Conservation (phyloP, 805 yeast genomes). For the Vanderwaltozyma verrucispora region DNA sequence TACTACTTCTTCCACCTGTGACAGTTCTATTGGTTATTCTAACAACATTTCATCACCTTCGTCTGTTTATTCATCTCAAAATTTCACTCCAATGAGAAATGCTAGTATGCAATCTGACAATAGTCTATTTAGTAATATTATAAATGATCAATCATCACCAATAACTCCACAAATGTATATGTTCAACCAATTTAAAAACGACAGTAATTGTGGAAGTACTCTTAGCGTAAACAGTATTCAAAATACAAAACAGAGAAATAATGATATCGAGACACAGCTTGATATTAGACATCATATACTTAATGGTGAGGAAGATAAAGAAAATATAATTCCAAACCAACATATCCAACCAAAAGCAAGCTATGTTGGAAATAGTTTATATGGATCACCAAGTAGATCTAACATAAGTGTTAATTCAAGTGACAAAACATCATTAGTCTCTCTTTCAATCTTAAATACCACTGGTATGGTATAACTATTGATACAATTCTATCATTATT, state of each 20-base stretch:
- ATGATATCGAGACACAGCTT: background rate
- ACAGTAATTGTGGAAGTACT: conserved; percentile 21
- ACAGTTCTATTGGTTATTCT: conserved; percentile 9
- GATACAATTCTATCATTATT: too few species aligned
- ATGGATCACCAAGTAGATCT: conserved; percentile 2
- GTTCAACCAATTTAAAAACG: conserved; percentile 19
- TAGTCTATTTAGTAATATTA: conserved; percentile 21
- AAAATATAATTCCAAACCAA: conserved; percentile 1
- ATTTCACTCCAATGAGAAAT: conserved; percentile 26
- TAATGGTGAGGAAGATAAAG: conserved; percentile 3
- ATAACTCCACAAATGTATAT: conserved; percentile 26
- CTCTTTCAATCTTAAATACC: conserved; percentile 6
- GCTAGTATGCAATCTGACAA: conserved; percentile 25
- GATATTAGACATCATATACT: background rate
- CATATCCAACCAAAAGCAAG: background rate
- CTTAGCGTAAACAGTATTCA: conserved; percentile 23
- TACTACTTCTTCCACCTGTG: conserved; percentile 4
- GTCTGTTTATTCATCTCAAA: conserved; percentile 18
- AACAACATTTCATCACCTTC: conserved; percentile 13
- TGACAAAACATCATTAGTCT: conserved; percentile 18
- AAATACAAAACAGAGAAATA: conserved; percentile 4
- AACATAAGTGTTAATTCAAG: background rate
- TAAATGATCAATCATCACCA: conserved; percentile 21
- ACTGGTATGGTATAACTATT: conserved; percentile 5
- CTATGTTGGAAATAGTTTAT: background rate